Conservation (phyloP, 2,329 filamentous ascomycete genomes). For the Arthrocladium fulminans region DNA sequence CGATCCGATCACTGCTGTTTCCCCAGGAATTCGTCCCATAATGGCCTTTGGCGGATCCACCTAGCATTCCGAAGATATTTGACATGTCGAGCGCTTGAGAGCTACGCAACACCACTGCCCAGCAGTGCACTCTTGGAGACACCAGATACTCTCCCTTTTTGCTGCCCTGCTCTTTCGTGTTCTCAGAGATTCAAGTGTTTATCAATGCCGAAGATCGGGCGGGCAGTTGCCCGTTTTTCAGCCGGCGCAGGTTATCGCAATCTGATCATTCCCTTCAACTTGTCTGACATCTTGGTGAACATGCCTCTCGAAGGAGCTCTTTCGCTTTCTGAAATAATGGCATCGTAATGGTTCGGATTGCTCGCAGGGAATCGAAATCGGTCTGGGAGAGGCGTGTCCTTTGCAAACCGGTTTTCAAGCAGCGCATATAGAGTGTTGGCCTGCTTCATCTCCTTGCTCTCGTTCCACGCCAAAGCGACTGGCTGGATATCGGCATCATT, state of each 20-base stretch:
- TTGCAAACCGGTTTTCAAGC: slow-evolving; percentile 50
- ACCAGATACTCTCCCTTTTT: no score
- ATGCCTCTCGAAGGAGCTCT: slow-evolving; percentile 44
- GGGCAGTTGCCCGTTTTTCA: no score
- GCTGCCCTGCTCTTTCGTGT: no score
- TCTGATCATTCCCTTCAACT: slow-evolving; percentile 7
- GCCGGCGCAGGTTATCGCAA: background rate
- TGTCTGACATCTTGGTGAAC: slow-evolving; percentile 21
- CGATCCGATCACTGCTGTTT: no score
- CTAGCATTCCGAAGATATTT: no score
- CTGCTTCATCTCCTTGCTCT: slow-evolving; percentile 34
- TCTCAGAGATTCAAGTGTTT: no score
- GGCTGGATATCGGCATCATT: slow-evolving; percentile 18
- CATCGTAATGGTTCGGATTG: slow-evolving; percentile 45
- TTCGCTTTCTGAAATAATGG: slow-evolving; percentile 44
- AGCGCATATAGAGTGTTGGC: slow-evolving; percentile 52
- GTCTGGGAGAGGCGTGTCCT: slow-evolving; percentile 40
- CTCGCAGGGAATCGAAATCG: slow-evolving; percentile 42
- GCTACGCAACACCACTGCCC: no score
- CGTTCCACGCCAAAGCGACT: slow-evolving; percentile 25
- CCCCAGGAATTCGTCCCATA: no score
- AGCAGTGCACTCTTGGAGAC: no score
- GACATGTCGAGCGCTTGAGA: no score
- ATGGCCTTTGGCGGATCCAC: no score
- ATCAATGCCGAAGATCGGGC: no score